Percentiles rank a stretch among this genome's conserved stretches.
These are phyloP conservation scores for Tuber umbilicatum DNA, from an alignment of 495 filamentous ascomycete species.

Conservation along the genomic window DNA sequence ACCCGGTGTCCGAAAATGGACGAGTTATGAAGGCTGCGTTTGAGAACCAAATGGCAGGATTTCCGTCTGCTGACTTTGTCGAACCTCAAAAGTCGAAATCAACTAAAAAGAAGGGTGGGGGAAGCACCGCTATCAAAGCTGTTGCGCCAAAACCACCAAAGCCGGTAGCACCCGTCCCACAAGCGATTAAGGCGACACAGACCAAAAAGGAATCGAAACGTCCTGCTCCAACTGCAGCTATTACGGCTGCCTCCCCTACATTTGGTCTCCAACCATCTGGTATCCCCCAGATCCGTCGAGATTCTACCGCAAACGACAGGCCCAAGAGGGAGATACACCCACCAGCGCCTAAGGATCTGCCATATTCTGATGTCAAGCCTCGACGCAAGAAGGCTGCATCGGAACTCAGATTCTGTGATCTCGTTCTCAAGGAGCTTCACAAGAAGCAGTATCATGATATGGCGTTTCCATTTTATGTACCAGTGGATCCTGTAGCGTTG, in stretches of 20 bases:
- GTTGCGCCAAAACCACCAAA: constrained; percentile 34
- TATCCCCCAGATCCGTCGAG: constrained; percentile 84
- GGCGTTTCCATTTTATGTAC: constrained; percentile 64
- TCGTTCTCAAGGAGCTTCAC: constrained; percentile 67
- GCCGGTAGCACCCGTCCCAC: constrained; percentile 30
- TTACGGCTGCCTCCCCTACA: constrained; percentile 51
- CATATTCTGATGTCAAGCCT: constrained; percentile 71
- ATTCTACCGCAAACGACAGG: constrained; percentile 68
- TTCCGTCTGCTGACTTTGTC: constrained; percentile 48
- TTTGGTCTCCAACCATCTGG: constrained; percentile 81
- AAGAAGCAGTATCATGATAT: constrained; percentile 62
- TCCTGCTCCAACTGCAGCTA: constrained; percentile 48
- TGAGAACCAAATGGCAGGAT: constrained; percentile 52
- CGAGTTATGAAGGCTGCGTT: constrained; percentile 57
- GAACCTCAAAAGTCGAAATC: constrained; percentile 50
- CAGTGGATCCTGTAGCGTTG: constrained; percentile 88
- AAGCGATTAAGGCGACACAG: constrained; percentile 38
- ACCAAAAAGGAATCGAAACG: constrained; percentile 44
- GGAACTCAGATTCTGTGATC: constrained; percentile 84
- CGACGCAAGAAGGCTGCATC: constrained; percentile 88
- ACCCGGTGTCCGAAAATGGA: constrained; percentile 61
- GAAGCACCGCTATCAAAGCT: constrained; percentile 45
- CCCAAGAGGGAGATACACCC: constrained; percentile 93
- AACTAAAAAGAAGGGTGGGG: constrained; percentile 51
- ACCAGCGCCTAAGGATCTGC: constrained; percentile 76